A percentile compares a stretch with the other conserved stretches of the same genome.
These are phyloP conservation scores for Penicillium sp. DNA, from an alignment of 2,329 filamentous ascomycete genomes.

Conservation along the genomic window DNA sequence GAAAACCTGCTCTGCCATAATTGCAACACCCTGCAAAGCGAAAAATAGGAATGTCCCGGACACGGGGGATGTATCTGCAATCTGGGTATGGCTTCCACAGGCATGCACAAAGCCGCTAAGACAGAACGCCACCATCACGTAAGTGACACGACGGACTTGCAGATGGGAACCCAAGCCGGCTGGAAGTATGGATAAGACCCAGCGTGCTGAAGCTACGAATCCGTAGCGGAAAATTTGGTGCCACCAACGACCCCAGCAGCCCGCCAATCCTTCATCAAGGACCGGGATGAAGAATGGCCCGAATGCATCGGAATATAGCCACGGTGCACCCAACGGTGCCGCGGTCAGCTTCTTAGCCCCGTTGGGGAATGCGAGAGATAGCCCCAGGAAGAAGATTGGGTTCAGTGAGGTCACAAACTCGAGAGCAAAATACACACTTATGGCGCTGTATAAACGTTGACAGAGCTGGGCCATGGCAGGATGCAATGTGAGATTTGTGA, in stretches of 20 bases:
- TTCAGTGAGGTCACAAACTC: constrained; percentile 60
- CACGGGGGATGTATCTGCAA: constrained; percentile 60
- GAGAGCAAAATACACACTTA: constrained; percentile 61
- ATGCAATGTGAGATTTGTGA: constrained; percentile 39
- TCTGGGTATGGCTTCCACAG: constrained; percentile 65
- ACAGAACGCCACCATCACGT: constrained; percentile 34
- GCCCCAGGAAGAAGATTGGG: constrained; percentile 60
- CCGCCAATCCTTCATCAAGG: constrained; percentile 67
- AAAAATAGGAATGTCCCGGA: constrained; percentile 66
- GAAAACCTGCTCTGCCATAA: constrained; percentile 58
- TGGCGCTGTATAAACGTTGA: constrained; percentile 58
- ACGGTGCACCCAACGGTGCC: constrained; percentile 60
- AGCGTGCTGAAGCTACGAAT: constrained; percentile 42
- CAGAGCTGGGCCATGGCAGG: constrained; percentile 52
- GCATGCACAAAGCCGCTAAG: constrained; percentile 60
- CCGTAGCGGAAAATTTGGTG: constrained; percentile 82
- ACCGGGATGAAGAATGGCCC: constrained; percentile 46
- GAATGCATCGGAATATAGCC: constrained; percentile 62
- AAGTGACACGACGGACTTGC: constrained; percentile 23
- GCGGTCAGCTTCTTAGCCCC: constrained; percentile 59
- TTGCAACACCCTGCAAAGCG: constrained; percentile 64
- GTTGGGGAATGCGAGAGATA: constrained; percentile 50
- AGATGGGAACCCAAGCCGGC: constrained; percentile 19
- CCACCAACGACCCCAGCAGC: constrained; percentile 86
- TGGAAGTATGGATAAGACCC: constrained; percentile 31